Evolutionary conservation across 192 early-diverging fungal genomes (phyloP).

Genomic region (Coemansia sp.): DNA sequence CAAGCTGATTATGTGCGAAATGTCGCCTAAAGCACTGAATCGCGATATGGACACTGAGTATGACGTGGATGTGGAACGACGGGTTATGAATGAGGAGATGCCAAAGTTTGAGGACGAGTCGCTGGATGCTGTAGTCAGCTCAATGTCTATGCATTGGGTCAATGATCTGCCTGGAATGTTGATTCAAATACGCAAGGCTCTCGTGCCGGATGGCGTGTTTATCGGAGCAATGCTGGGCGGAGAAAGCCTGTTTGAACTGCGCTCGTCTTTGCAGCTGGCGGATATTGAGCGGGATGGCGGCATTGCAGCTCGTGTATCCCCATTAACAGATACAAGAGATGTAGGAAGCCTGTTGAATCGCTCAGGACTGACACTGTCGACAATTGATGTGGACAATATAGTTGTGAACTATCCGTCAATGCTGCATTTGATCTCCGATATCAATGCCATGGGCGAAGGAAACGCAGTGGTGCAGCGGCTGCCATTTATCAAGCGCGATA

Average conservation of each 20-base stretch:
- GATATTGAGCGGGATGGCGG: conserved; percentile 90
- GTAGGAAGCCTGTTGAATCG: conserved; percentile 75
- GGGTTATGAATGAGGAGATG: conserved; percentile 81
- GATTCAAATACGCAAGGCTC: conserved; percentile 73
- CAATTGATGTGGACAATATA: conserved; percentile 91
- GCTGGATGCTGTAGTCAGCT: conserved; percentile 85
- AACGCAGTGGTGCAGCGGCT: conserved; percentile 78
- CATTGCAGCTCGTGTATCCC: conserved; percentile 83
- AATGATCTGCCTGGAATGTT: conserved; percentile 88
- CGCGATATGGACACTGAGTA: conserved; percentile 52
- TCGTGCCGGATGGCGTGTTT: conserved; percentile 93
- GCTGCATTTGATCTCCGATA: conserved; percentile 86
- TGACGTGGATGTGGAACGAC: conserved; percentile 71
- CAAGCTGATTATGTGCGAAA: conserved; percentile 84
- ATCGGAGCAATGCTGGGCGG: conserved; percentile 92
- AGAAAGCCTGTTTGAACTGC: conserved; percentile 93
- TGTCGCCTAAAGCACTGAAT: conserved; percentile 58
- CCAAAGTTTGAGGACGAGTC: conserved; percentile 79
- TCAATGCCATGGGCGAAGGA: conserved; percentile 90
- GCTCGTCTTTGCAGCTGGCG: conserved; percentile 85
- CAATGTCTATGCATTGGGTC: conserved; percentile 89
- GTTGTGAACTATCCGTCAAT: conserved; percentile 87
- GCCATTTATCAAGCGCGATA: conserved; percentile 76
- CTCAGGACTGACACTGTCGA: conserved; percentile 85
- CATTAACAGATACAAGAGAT: conserved; percentile 81